phyloP scores from a whole-genome alignment of 305 asterid species.

The Solanum hybrid region DNA sequence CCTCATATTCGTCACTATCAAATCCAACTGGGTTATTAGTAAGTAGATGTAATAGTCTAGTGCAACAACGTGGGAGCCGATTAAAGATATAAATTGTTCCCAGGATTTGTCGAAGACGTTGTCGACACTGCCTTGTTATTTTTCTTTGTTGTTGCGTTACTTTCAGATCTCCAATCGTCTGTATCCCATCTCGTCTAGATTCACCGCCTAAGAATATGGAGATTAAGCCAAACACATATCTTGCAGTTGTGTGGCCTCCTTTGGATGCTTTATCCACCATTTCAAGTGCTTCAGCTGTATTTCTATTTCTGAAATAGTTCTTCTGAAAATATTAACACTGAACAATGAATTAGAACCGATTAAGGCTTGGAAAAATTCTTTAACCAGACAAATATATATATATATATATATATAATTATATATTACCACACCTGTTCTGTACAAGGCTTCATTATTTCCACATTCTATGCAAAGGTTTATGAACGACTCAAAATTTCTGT shows the following conservation, averaged over 20 bases:
- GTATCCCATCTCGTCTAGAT: background rate
- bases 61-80: background rate
- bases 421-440: background rate
- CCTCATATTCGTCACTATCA: background rate
- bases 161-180: background rate
- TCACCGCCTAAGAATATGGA: background rate
- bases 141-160: too few relatives aligned
- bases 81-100: background rate
- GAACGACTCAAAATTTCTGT: background rate
- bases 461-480: background rate
- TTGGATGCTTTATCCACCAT: background rate
- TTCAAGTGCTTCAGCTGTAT: background rate
- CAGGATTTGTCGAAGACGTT: background rate
- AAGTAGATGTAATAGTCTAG: background rate
- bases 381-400: too few relatives aligned
- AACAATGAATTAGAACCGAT: background rate
- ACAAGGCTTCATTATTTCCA: background rate
- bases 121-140: too few relatives aligned
- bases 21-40: background rate
- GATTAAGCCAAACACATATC: background rate
- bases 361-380: background rate
- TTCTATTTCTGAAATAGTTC: background rate
- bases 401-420: too few relatives aligned
- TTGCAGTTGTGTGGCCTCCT: background rate
- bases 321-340: background rate